Evolutionary conservation across 208 protist species (phyloP).

Genomic region (Crithidia fasciculata): DNA sequence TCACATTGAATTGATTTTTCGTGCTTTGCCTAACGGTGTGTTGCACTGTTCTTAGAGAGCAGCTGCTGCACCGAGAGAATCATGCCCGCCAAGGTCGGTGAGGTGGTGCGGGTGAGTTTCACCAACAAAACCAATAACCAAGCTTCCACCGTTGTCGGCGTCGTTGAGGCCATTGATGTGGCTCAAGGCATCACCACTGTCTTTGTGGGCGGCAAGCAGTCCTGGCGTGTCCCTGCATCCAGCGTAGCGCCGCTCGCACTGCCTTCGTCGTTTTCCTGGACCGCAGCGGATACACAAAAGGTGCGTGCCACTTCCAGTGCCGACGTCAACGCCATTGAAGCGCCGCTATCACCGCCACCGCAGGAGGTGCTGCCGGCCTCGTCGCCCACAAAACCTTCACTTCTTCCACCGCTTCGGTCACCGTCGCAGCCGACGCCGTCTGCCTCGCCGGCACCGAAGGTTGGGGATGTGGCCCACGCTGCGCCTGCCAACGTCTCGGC

Average conservation of each 20-base stretch:
- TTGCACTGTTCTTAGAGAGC: too few relatives aligned
- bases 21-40: too few relatives aligned
- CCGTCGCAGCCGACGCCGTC: too few relatives aligned
- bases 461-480: not conserved
- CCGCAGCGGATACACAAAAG: not conserved
- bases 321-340: not conserved
- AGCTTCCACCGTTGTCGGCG: slow-evolving; percentile 3
- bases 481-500: not conserved
- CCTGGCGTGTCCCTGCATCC: slow-evolving; percentile 5
- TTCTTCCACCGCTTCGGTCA: too few relatives aligned
- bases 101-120: slow-evolving; percentile 10
- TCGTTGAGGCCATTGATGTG: slow-evolving; percentile 11
- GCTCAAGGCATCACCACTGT: slow-evolving; percentile 4
- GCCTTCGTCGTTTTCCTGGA: not conserved
- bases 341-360: not conserved
- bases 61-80: not conserved
- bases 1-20: too few relatives aligned
- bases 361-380: not conserved
- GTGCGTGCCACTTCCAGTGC: not conserved
- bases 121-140: not conserved
- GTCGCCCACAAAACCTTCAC: not conserved
- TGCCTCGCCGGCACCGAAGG: not conserved
- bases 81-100: not conserved
- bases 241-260: slow-evolving; percentile 1
- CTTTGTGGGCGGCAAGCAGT: slow-evolving; percentile 1